Evolutionary conservation across 2,329 filamentous ascomycete genomes (phyloP), one percentile per base, ranked within the genome.

Genomic region (Microdochium trichocladiopsis): DNA sequence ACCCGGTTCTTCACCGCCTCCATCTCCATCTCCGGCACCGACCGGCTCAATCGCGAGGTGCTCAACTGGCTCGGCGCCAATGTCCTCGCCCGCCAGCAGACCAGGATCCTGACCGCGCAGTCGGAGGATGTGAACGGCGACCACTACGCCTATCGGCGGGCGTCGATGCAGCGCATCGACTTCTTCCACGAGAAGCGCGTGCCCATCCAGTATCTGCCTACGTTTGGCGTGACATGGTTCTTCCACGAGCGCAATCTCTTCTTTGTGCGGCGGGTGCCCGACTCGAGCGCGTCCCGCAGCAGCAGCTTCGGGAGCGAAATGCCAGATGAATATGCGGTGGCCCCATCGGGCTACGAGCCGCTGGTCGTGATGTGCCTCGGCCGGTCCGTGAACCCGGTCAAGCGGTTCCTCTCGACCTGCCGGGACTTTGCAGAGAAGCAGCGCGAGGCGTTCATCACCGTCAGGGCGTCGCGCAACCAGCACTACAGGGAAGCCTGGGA

Each of bases 281-380:
- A 54, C 16, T 36, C 28, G 23, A 51, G 50, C 24, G 8, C 18
- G 24, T 3, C 16, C 2, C 56, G 54, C 6, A 53, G 23, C 24
- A 56, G 53, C 47, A 52, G 31, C 3, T 56, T 51, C 48, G 51
- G 47, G n/a, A 53, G 50, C 18, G 54, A 58, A 9, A 61, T 60
- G 1, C 61, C 66, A 0, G 65, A 68, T 28, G 67, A 71, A 54
- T 69, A 66, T 48, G 56, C 59, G 0, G 63, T 63, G 4, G 63
- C 68, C 0, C 67, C 68, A 1, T 60, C 63, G 11, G 69, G 69
- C 25, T 57, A 65, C n/a, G 69, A 71, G 54, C 69, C 68, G 16
- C 61, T 71, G 16, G 62, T 71, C 4, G 59, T 72, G 25, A 68
- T 71, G 62, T 70, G 69, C 36, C 55, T 72, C 1, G 69, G 70